Evolutionary conservation across 495 filamentous ascomycete species (phyloP), one percentile per base, ranked within the genome.

Genomic region (Hyaloscypha finlandica): DNA sequence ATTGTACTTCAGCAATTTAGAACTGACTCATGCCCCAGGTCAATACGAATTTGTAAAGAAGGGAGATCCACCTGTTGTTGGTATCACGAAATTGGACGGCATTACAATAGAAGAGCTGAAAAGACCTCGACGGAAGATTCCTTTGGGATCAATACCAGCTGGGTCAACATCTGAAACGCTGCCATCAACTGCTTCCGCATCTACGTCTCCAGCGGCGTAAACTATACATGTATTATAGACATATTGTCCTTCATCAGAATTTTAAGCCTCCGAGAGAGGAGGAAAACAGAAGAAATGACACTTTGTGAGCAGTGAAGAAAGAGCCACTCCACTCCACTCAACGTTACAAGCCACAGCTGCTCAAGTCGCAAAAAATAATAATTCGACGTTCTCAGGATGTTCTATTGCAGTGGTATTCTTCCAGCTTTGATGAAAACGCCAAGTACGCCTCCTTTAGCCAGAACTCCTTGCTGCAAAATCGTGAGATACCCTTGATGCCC

Each of bases 21-120:
- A 12, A 12, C 52, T 57, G 29, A 59, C 35, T 54, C 2, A 11
- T n/a, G 48, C 14, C 63, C 31, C 68, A 97, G 95, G 95, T 3
- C 85, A 92, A 66, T 98, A 92, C 79, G 93, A 97, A 75, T 95
- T 97, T 72, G 93, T 96, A 33, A 92, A 88, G 79, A 97, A 93
- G 76, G 92, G 92, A n/a, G 94, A 97, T 72, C 83, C 92, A 2
- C 88, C 95, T 6, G 83, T 96, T 14, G 94, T 99, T 76, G 95
- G 95, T 30, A 85, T 96, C 65, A 97, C 93, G n/a, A 97, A 97
- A 75, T 78, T 99, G 52, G 85, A 85, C 48, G 92, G 91, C n/a
- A 77, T 94, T 12, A 97, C 92, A 39, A 75, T 92, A 74, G 91
- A 91, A 63, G 86, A 88, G 42, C 80, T 97, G 76, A 92, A 90